Evolutionary conservation across 305 asterid species (phyloP), one percentile per base, ranked within the genome.

Genomic region (Fraxinus xanthoxyloides): DNA sequence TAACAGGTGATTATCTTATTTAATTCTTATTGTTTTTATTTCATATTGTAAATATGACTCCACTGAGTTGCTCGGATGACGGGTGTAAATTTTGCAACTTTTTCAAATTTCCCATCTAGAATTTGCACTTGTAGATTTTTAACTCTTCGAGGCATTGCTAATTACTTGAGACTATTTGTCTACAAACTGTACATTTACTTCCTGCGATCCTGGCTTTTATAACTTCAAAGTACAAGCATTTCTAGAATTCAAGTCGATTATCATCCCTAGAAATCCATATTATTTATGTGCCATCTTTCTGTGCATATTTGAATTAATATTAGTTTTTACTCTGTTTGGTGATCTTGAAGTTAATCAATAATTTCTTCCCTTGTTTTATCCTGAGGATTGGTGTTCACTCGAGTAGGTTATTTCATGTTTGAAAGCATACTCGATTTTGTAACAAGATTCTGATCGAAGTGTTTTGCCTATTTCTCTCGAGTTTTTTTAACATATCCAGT

Each of bases 1-100:
- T 95, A 87, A 94, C 99, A 84, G 98, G 99, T 94, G 69, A 82
- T 77, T 38, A 70, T 82, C 46, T 28, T 21, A 21, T 54, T 77
- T 65, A 43, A 15, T 31, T 56, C 70, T 56, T 84, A 72, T 40
- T 38, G 5, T 82, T 75, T 26, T 28, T 67, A 48, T 83, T 24
- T 76, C 78, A 36, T 35, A 34, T 43, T 75, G 63, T 80, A 63
- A 32, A 38, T 46, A 24, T 77, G 80, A 21, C 17, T 21, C 43
- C 21, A 10, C 73, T 21, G 32, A 67, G 67, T 23, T 76, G 7
- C 76, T 26, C 12, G 12, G 36, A 30, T 2, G 36, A 9, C 31
- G 30, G 75, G 28, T 80, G 35, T 46, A 51, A 46, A 15, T 80
- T 61, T 15, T 77, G 78, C 8, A 69, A 19, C 43, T 19, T 35